Conservation (phyloP, 78 protist species). For the Monosiga brevicollis region DNA sequence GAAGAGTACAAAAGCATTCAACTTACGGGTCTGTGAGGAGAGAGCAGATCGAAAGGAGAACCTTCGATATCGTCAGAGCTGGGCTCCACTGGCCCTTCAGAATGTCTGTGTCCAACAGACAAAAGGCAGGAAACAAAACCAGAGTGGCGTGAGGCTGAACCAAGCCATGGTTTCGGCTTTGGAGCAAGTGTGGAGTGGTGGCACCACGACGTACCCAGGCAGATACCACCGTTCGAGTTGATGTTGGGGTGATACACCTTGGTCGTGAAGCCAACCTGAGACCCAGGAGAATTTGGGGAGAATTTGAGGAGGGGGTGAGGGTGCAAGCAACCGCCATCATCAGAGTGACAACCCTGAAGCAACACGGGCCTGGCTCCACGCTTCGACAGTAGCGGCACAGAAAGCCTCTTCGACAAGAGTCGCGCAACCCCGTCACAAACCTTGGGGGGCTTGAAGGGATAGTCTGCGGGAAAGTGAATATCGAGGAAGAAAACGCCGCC, state of each 20-base stretch:
- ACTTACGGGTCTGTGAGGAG: conserved; percentile 40
- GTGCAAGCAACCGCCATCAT: background rate
- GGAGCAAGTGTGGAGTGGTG: too few relatives aligned
- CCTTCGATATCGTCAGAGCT: conserved; percentile 60
- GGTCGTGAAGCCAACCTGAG: conserved; percentile 47
- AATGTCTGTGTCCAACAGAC: too few relatives aligned
- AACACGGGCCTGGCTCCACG: too few relatives aligned
- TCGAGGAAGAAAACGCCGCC: conserved; percentile 70
- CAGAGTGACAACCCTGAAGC: background rate
- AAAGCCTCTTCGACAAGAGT: too few relatives aligned
- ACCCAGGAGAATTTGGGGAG: conserved; percentile 1
- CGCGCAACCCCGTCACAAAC: too few relatives aligned
- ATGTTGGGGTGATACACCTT: conserved; percentile 66
- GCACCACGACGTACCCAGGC: too few relatives aligned
- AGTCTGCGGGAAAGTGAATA: conserved; percentile 47
- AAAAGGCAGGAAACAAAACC: too few relatives aligned
- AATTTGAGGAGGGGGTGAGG: background rate
- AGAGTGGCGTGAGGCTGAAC: too few relatives aligned
- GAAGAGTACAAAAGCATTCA: background rate
- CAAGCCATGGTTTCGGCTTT: too few relatives aligned
- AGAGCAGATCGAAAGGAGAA: conserved; percentile 52
- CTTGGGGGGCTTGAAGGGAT: conserved; percentile 80
- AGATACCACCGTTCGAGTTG: conserved; percentile 34
- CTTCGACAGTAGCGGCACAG: too few relatives aligned
- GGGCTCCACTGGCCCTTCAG: conserved; percentile 68